phyloP scores from a whole-genome alignment of 2,329 filamentous ascomycete genomes.

The Onygenales sp. region DNA sequence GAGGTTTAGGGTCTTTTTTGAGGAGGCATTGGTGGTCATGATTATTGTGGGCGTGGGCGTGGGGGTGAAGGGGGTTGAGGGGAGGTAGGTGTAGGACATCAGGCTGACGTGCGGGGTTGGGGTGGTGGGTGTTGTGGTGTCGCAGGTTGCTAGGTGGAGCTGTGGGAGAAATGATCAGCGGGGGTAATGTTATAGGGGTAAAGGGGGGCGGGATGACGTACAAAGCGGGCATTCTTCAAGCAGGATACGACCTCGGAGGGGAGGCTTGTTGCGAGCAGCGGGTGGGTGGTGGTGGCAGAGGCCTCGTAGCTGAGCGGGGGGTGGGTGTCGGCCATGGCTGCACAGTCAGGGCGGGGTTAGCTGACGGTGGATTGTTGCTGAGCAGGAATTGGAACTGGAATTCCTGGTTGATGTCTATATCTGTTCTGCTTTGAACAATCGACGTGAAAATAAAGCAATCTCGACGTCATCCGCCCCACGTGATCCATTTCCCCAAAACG shows the following conservation, averaged over 20 bases:
- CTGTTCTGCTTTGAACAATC: too few species aligned
- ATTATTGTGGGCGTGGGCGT: constrained; percentile 82
- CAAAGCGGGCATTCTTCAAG: constrained; percentile 89
- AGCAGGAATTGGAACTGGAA: too few species aligned
- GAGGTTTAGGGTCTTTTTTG: constrained; percentile 65
- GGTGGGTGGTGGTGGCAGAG: constrained; percentile 63
- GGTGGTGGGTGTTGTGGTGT: constrained; percentile 67
- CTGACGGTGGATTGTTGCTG: background rate
- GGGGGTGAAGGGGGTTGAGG: constrained; percentile 58
- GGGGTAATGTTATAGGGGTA: constrained; percentile 7
- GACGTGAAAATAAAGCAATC: too few species aligned
- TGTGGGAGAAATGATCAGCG: constrained; percentile 27
- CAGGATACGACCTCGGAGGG: constrained; percentile 82
- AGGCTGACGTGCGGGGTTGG: constrained; percentile 85
- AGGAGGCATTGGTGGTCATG: constrained; percentile 78
- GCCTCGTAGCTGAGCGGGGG: constrained; percentile 66
- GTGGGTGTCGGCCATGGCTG: constrained; percentile 35
- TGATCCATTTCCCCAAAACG: background rate
- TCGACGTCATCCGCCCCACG: constrained; percentile 2
- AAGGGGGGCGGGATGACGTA: constrained; percentile 37
- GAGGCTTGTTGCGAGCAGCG: constrained; percentile 58
- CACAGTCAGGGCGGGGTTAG: background rate
- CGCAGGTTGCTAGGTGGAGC: constrained; percentile 92
- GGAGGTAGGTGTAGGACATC: constrained; percentile 99
- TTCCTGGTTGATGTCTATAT: too few species aligned